Evolutionary conservation across 352 stramenopile species (phyloP), one percentile per base, ranked within the genome.

Genomic region (Phytophthora kernoviae): DNA sequence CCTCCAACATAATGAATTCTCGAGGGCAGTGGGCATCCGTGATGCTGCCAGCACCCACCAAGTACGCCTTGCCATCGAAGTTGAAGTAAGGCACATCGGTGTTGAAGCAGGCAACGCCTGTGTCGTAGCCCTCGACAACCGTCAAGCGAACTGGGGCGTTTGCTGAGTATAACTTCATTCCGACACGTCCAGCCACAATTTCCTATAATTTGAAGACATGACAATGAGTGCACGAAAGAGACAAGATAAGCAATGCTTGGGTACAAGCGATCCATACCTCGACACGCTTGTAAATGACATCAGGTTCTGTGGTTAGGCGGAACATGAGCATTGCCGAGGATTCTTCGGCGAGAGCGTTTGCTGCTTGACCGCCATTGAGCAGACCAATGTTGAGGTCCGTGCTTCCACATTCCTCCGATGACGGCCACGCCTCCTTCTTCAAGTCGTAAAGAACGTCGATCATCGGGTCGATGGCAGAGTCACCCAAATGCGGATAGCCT

Each of bases 271-370:
- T 11, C 41, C 58, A n/a, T 56, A 81, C 75, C 59, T 89, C 71
- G 36, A 96, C 80, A 2, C 81, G 77, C 18, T 77, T 61, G 27
- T 95, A 73, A 20, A 96, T 82, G 37, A 79, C 58, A 11, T 93
- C 78, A 9, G 86, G 88, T 20, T 83, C 70, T 17, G 73, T 82
- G 20, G 86, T 94, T 44, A 96, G 55, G 26, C 88, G 81, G 70
- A 96, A 96, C 86, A 96, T 94, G 24, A 94, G 79, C 71, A 91
- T 90, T n/a, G 86, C 88, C 14, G 86, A 90, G 1, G 84, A 84
- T n/a, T 83, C 66, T 43, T 95, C 88, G 6, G 88, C 81, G 32
- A 96, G 68, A 36, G 88, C 88, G 46, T 96, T 95, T 5, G 83
- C 79, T 3, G 87, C 87, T 49, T 91, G 86, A 0, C 87, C 87